A percentile compares a stretch with the other conserved stretches of the same genome.
phyloP scores from a whole-genome alignment of 139 green algal species.

The Coelastrella sp. region DNA sequence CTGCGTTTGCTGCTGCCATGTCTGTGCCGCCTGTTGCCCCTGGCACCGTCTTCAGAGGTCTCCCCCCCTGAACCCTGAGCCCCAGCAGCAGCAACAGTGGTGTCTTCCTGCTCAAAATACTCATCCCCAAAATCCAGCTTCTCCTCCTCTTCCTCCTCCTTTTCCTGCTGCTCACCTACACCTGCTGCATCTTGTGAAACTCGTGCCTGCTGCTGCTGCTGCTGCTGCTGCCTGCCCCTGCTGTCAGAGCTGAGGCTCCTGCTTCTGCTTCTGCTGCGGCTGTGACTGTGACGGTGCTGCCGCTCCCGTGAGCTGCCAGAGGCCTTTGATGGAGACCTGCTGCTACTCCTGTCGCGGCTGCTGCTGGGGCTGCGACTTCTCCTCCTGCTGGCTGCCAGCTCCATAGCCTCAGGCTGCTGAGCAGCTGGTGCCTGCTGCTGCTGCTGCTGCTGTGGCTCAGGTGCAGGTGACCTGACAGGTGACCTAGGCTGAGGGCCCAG shows the following conservation, averaged over 20 bases:
- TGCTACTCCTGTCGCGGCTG: conserved; percentile 1
- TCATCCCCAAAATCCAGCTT: conserved; percentile 11
- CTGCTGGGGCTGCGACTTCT: not conserved
- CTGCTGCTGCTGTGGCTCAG: conserved; percentile 14
- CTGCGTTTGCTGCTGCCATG: conserved; percentile 10
- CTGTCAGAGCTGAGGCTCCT: conserved; percentile 13
- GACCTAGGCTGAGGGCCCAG: conserved; percentile 24
- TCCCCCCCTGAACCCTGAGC: not conserved
- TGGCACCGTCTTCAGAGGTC: not conserved
- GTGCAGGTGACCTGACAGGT: not conserved
- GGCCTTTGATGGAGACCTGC: not conserved
- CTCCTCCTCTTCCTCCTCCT: not conserved
- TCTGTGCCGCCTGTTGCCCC: not conserved
- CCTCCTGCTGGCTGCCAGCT: not conserved
- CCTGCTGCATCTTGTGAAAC: not conserved
- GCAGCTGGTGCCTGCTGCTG: not conserved
- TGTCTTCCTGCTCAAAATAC: not conserved
- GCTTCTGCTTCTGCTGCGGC: conserved; percentile 1
- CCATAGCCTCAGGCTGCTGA: not conserved
- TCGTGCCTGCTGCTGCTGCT: not conserved
- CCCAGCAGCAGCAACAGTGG: not conserved
- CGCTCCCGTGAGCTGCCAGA: not conserved
- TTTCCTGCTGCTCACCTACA: not conserved
- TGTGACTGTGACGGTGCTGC: not conserved
- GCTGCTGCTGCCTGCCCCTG: not conserved